Evolutionary conservation across 768 basidiomycete species (phyloP).

Genomic region (Boletus fagicola): DNA sequence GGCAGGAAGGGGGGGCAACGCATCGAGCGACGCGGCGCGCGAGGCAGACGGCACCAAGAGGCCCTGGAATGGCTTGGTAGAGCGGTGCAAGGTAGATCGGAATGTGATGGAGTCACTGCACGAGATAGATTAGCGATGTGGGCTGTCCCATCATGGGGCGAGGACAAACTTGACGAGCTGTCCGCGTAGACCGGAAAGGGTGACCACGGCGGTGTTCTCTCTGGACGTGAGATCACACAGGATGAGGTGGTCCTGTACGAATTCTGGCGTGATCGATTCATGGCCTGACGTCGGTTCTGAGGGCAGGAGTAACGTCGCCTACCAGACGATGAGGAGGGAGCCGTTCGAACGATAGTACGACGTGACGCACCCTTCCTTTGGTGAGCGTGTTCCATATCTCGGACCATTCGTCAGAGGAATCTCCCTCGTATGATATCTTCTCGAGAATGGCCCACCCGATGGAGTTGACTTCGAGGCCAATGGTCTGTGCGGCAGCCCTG

Average conservation of each 20-base stretch:
- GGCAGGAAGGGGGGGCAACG: conserved; percentile 55
- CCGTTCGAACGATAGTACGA: background rate
- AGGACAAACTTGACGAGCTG: conserved; percentile 54
- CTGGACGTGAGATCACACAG: conserved; percentile 55
- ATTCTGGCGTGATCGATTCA: conserved; percentile 63
- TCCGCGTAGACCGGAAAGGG: conserved; percentile 83
- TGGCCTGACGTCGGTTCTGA: conserved; percentile 52
- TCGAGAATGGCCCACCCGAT: conserved; percentile 80
- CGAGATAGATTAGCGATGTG: conserved; percentile 29
- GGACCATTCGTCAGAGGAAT: conserved; percentile 59
- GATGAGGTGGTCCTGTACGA: conserved; percentile 81
- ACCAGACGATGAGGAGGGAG: conserved; percentile 4
- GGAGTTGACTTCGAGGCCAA: conserved; percentile 62
- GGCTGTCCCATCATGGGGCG: conserved; percentile 28
- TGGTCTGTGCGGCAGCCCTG: conserved; percentile 65
- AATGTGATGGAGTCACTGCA: conserved; percentile 40
- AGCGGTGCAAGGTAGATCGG: conserved; percentile 42
- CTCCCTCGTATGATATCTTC: conserved; percentile 54
- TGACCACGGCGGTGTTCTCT: conserved; percentile 56
- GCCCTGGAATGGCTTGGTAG: conserved; percentile 42
- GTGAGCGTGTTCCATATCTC: conserved; percentile 66
- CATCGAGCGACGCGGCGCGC: conserved; percentile 37
- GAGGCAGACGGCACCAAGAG: conserved; percentile 35
- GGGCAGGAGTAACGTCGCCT: conserved; percentile 85
- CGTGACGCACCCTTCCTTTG: conserved; percentile 58